Conservation (phyloP, 2,329 filamentous ascomycete species). For the Pseudonectria buxi region DNA sequence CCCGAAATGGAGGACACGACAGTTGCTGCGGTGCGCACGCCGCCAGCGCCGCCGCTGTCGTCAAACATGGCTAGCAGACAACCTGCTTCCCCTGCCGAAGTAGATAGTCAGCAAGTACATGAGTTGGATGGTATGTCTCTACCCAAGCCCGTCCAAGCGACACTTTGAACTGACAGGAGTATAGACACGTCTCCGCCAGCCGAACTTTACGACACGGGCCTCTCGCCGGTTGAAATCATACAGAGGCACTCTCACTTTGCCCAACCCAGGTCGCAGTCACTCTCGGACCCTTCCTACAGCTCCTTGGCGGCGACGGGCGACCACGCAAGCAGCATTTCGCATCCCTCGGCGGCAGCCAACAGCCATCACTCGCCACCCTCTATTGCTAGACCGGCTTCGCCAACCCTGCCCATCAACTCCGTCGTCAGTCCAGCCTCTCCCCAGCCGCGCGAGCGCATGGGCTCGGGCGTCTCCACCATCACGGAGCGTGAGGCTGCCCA, state of each 20-base stretch:
- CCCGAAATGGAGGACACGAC: conserved; percentile 34
- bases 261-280: conserved; percentile 8
- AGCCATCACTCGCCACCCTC: background rate
- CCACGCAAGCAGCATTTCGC: conserved; percentile 23
- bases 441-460: conserved; percentile 11
- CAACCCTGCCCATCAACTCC: background rate
- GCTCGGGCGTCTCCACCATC: conserved; percentile 16
- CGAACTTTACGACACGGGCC: conserved; percentile 40
- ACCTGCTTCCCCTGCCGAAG: conserved; percentile 26
- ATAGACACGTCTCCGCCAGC: conserved; percentile 36
- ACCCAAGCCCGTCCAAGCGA: background rate
- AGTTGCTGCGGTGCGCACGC: conserved; percentile 11
- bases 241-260: conserved; percentile 25
- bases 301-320: conserved; percentile 18
- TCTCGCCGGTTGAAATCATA: conserved; percentile 34
- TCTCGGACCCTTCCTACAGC: conserved; percentile 18
- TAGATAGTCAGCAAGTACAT: conserved; percentile 36
- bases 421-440: conserved; percentile 3
- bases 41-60: conserved; percentile 2
- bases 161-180: conserved; percentile 1
- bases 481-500: conserved; percentile 15
- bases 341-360: conserved; percentile 14
- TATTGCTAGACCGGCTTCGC: background rate
- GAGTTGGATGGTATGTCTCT: conserved; percentile 40
- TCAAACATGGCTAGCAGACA: conserved; percentile 9